These are phyloP conservation scores for Metarhizium humberi DNA, from an alignment of 2,329 filamentous ascomycete species.

Conservation along the genomic window DNA sequence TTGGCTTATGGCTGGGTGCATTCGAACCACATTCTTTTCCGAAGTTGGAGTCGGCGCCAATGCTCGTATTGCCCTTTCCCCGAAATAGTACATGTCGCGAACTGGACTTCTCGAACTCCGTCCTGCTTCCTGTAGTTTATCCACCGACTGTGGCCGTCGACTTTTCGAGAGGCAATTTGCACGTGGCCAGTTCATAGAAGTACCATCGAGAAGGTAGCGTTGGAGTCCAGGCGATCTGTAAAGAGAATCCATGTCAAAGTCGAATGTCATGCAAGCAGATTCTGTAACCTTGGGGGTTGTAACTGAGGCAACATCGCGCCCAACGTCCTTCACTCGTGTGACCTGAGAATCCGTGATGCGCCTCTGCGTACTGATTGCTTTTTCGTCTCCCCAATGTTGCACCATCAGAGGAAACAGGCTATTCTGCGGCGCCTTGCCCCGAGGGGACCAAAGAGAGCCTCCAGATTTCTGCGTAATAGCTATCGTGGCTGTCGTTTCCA, in stretches of 20 bases:
- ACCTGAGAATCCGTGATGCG: conserved; percentile 8
- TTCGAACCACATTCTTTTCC: neutral
- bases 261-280: neutral
- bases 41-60: neutral
- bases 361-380: conserved; percentile 20
- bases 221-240: neutral
- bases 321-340: neutral
- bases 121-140: neutral
- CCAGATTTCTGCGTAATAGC: conserved; percentile 38
- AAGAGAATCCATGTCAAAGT: neutral
- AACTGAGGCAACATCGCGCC: neutral
- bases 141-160: neutral
- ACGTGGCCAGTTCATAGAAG: neutral
- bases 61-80: conserved; percentile 5
- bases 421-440: conserved; percentile 23
- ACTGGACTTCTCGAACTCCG: neutral
- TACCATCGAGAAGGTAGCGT: neutral
- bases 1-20: neutral
- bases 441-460: conserved; percentile 42
- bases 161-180: neutral
- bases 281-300: neutral
- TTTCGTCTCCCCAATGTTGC: conserved; percentile 37
- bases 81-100: conserved; percentile 6
- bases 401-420: conserved; percentile 35
- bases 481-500: conserved; percentile 44